Conservation (phyloP, 371 early-diverging fungal genomes). For the Zancudomyces culisetae region DNA sequence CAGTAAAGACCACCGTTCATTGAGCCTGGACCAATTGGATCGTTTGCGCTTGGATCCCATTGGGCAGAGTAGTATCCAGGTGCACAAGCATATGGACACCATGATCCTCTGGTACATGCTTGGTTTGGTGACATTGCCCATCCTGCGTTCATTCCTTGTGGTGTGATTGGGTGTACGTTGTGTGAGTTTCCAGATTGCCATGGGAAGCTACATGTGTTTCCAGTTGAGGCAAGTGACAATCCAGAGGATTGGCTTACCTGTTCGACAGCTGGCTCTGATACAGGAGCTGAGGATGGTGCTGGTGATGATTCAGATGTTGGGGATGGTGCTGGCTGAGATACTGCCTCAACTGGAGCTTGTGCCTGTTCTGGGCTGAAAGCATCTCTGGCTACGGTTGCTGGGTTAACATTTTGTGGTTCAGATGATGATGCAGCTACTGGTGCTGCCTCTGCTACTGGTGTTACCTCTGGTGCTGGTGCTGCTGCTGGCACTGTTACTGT, state of each 20-base stretch:
- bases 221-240: neutral
- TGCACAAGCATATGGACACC: slow-evolving; percentile 26
- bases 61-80: slow-evolving; percentile 25
- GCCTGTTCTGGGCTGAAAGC: no score
- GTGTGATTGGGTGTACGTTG: slow-evolving; percentile 22
- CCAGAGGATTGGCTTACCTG: neutral
- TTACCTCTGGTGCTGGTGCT: neutral
- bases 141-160: slow-evolving; percentile 14
- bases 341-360: neutral
- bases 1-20: slow-evolving; percentile 25
- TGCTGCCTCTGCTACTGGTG: neutral
- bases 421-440: neutral
- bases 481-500: no score
- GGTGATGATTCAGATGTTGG: neutral
- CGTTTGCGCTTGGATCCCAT: slow-evolving; percentile 18
- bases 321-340: no score
- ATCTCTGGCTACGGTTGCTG: neutral
- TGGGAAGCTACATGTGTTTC: slow-evolving; percentile 11
- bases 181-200: slow-evolving; percentile 15
- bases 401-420: neutral
- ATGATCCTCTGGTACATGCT: slow-evolving; percentile 11
- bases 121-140: slow-evolving; percentile 31
- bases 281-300: neutral
- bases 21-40: slow-evolving; percentile 16
- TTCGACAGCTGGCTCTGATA: neutral